Base-by-base conservation (phyloP, 2,329 filamentous ascomycete genomes). In the Dactylellina sp. region DNA sequence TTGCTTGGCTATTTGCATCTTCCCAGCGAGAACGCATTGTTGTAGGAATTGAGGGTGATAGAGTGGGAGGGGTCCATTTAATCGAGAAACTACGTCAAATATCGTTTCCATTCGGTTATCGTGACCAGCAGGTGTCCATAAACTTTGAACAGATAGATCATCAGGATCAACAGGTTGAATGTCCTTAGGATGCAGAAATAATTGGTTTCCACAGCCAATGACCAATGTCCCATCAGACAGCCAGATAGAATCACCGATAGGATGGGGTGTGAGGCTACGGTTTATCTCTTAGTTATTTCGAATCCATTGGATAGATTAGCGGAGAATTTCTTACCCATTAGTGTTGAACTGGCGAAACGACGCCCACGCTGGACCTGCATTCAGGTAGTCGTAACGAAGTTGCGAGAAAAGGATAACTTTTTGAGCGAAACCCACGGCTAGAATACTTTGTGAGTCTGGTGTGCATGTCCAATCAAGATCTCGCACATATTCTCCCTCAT, bases 391-490 rank as follows among this genome's bases (percentile, higher is more conserved):
- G 79, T 95, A 97, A 11, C 93, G 90, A 82, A 96, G 89, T 79
- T 97, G 93, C 4, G 91, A 89, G 24, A 97, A 86, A 1, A 97
- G 84, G 28, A 96, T 82, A 3, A 97, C 89, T 65, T 90, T 88
- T 76, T 93, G 91, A n/a, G 90, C 89, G 79, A 97, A 97, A 0
- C 93, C 93, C n/a, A 97, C 91, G 0, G 93, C 92, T 18, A 97
- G 84, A 63, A 97, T 93, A 0, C 91, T 94, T 79, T 97, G 92
- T 53, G 88, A 89, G 80, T 96, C 92, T 0, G 92, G 92, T 0
- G 93, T 97, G 1, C 91, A 94, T 0, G 93, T 94, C 94, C 94
- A 97, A 80, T 97, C 93, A 11, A 97, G 86, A 80, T 97, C 93
- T 75, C 90, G 88, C 42, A 97, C 92, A 4, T 85, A 86, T 77